Evolutionary conservation across 768 basidiomycete genomes (phyloP).

Genomic region (Russula earlei): DNA sequence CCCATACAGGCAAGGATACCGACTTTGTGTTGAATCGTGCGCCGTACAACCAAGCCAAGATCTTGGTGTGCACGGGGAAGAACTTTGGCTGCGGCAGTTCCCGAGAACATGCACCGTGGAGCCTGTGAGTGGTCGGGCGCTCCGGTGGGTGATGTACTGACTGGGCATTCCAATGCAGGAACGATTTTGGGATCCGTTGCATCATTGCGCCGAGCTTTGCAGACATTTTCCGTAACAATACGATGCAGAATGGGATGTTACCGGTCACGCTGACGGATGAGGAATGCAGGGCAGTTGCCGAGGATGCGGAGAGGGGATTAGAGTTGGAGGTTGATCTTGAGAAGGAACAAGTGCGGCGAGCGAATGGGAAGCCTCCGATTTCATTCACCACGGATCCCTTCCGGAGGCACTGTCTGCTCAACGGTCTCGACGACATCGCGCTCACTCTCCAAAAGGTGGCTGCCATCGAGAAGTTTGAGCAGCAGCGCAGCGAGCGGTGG

Average conservation of each 20-base stretch:
- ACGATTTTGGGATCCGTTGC: conserved; percentile 55
- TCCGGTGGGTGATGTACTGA: neutral
- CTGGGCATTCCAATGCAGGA: conserved; percentile 24
- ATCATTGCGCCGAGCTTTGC: conserved; percentile 54
- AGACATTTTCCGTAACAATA: conserved; percentile 55
- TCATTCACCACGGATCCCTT: conserved; percentile 81
- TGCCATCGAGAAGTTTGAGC: conserved; percentile 74
- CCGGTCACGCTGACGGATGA: conserved; percentile 42
- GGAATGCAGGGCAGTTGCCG: conserved; percentile 39
- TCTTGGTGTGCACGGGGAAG: conserved; percentile 47
- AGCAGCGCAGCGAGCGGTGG: conserved; percentile 67
- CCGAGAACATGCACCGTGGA: conserved; percentile 55
- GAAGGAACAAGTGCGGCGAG: conserved; percentile 44
- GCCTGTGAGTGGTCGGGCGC: conserved; percentile 29
- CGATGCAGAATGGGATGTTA: conserved; percentile 59
- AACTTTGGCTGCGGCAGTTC: conserved; percentile 60
- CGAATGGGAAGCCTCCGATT: conserved; percentile 63
- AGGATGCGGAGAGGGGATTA: conserved; percentile 41
- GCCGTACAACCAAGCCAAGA: conserved; percentile 42
- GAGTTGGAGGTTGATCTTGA: conserved; percentile 55
- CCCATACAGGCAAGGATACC: conserved; percentile 40
- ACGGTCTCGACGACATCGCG: conserved; percentile 94
- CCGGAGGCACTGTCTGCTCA: conserved; percentile 86
- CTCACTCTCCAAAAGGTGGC: conserved; percentile 77
- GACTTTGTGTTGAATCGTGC: conserved; percentile 55